phyloP scores from a whole-genome alignment of 2,329 filamentous ascomycete genomes.

The Trichoderma cornu-damae region DNA sequence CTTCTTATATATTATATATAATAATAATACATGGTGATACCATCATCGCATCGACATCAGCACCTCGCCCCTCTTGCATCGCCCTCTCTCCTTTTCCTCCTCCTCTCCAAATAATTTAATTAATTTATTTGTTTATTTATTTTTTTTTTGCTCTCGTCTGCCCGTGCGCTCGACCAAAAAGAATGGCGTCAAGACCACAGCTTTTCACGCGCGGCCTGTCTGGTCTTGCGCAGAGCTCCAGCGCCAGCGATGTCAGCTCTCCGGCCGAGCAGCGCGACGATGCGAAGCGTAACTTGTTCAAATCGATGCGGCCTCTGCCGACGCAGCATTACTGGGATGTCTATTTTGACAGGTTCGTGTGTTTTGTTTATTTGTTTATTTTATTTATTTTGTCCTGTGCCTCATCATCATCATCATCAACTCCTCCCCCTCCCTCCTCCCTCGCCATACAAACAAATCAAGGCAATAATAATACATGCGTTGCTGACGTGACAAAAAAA shows the following conservation, averaged over 20 bases:
- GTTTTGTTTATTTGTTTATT: background rate
- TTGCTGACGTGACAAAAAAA: background rate
- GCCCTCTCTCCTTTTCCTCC: background rate
- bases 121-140: too few relatives aligned
- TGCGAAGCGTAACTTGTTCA: constrained; percentile 78
- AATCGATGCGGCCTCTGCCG: constrained; percentile 65
- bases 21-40: too few relatives aligned
- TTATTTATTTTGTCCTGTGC: too few relatives aligned
- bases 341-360: constrained; percentile 55
- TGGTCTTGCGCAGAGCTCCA: constrained; percentile 53
- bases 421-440: too few relatives aligned
- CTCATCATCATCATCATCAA: too few relatives aligned
- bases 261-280: constrained; percentile 70
- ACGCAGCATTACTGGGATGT: constrained; percentile 78
- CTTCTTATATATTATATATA: too few relatives aligned
- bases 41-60: too few relatives aligned
- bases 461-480: too few relatives aligned
- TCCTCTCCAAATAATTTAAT: too few relatives aligned
- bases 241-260: constrained; percentile 57
- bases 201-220: constrained; percentile 61
- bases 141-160: background rate
- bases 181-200: constrained; percentile 53
- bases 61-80: too few relatives aligned
- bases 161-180: constrained; percentile 22
- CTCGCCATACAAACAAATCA: too few relatives aligned